These are phyloP conservation scores for Cyclostephanos tholiformis DNA, from an alignment of 108 stramenopile species.

Conservation along the genomic window DNA sequence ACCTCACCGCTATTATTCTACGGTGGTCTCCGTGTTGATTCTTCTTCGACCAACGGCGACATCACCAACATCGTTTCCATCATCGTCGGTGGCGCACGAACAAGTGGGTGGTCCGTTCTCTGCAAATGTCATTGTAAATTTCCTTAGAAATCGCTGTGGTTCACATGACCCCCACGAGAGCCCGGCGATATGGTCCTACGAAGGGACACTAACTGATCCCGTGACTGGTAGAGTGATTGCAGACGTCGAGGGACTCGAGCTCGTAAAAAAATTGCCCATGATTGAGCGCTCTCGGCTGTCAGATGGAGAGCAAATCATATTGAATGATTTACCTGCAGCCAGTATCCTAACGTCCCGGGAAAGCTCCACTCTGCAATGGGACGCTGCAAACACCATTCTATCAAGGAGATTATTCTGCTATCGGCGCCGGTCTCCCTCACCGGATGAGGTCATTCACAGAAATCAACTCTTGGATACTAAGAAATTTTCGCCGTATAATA, in stretches of 20 bases:
- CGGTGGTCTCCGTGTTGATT: conserved; percentile 1
- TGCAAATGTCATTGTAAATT: conserved; percentile 22
- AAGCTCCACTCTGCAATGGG: conserved; percentile 32
- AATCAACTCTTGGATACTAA: conserved; percentile 1
- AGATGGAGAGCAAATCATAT: neutral
- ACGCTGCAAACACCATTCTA: conserved; percentile 60
- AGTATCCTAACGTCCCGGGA: conserved; percentile 18
- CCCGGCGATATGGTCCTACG: conserved; percentile 46
- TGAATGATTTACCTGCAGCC: conserved; percentile 24
- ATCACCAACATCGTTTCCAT: conserved; percentile 4
- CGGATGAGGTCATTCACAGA: conserved; percentile 12
- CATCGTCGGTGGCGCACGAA: neutral
- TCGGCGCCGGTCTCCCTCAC: conserved; percentile 19
- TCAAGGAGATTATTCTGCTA: conserved; percentile 79
- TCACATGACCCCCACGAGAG: neutral
- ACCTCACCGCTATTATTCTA: neutral
- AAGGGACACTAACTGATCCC: conserved; percentile 66
- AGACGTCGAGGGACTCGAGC: conserved; percentile 73
- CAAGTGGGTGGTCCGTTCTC: conserved; percentile 3
- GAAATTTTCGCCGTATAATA: conserved; percentile 16
- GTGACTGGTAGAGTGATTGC: conserved; percentile 65
- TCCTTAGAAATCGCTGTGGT: conserved; percentile 20
- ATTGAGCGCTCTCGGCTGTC: conserved; percentile 16
- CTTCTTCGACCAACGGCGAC: neutral
- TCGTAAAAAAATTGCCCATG: conserved; percentile 49